Evolutionary conservation across 2,329 filamentous ascomycete genomes (phyloP).

Genomic region (Cladosporium phlei): DNA sequence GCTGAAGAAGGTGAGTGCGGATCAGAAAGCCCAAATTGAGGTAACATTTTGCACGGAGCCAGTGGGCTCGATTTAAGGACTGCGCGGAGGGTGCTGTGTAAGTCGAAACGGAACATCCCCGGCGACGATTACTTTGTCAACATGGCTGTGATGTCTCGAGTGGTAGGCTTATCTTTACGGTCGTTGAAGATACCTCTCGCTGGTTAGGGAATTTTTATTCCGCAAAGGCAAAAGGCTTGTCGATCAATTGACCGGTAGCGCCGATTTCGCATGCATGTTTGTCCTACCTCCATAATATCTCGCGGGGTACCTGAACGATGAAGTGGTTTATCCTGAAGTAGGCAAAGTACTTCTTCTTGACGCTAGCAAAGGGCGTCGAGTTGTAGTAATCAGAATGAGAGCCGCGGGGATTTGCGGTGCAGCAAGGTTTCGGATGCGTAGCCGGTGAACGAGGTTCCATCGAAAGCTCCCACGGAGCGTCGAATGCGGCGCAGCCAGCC

Average conservation of each 20-base stretch:
- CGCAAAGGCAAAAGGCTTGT: neutral
- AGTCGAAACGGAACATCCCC: no score
- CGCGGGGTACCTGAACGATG: neutral
- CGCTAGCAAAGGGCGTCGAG: neutral
- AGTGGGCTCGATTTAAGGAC: neutral
- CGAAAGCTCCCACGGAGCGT: no score
- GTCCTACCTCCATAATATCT: slow-evolving; percentile 2
- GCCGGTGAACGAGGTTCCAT: no score
- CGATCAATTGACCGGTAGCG: neutral
- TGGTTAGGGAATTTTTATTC: slow-evolving; percentile 1
- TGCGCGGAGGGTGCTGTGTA: neutral
- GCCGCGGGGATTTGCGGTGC: no score
- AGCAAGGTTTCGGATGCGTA: no score
- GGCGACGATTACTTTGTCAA: no score
- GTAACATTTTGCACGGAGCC: neutral
- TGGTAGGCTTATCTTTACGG: neutral
- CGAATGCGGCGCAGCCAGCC: no score
- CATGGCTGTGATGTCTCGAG: neutral
- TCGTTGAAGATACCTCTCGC: neutral
- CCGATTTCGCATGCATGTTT: neutral
- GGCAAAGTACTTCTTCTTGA: neutral
- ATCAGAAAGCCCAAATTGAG: neutral
- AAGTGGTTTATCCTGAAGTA: neutral
- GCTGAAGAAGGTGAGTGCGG: neutral
- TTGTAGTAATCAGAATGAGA: neutral